Evolutionary conservation across 148 eudicot species (phyloP).

Genomic region (Simmondsia chinensis): DNA sequence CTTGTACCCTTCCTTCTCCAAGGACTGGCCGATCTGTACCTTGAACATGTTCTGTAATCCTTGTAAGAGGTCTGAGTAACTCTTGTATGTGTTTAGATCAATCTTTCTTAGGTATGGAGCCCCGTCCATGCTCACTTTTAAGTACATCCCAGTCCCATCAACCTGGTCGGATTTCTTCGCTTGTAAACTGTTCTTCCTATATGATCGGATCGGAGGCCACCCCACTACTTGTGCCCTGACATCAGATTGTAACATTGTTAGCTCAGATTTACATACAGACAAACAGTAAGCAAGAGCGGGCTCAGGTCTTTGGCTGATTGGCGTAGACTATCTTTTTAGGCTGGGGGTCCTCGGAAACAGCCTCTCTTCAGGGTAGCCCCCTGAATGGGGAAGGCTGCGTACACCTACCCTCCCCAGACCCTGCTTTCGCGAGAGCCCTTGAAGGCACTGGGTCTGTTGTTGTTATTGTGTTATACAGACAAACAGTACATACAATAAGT

Average conservation of each 20-base stretch:
- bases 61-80: constrained; percentile 26
- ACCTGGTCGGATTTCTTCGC: constrained; percentile 8
- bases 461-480: too few relatives aligned
- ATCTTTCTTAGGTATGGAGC: constrained; percentile 41
- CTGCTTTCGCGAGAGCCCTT: too few relatives aligned
- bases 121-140: constrained; percentile 51
- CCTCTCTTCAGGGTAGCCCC: too few relatives aligned
- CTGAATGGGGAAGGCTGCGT: too few relatives aligned
- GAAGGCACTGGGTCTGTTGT: too few relatives aligned
- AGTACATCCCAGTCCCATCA: constrained; percentile 11
- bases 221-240: constrained; percentile 34
- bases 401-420: too few relatives aligned
- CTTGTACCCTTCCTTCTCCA: constrained; percentile 27
- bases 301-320: too few relatives aligned
- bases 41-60: constrained; percentile 38
- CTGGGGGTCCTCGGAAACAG: too few relatives aligned
- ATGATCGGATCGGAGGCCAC: constrained; percentile 39
- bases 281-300: too few relatives aligned
- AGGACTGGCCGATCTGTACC: constrained; percentile 20
- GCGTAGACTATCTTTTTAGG: too few relatives aligned
- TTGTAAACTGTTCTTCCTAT: constrained; percentile 24
- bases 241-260: not conserved
- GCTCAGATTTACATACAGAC: too few relatives aligned
- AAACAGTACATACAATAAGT: too few relatives aligned
- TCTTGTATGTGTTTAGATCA: constrained; percentile 27